phyloP scores from a whole-genome alignment of 1,284 basidiomycete genomes.

The Ceratobasidium sp. region DNA sequence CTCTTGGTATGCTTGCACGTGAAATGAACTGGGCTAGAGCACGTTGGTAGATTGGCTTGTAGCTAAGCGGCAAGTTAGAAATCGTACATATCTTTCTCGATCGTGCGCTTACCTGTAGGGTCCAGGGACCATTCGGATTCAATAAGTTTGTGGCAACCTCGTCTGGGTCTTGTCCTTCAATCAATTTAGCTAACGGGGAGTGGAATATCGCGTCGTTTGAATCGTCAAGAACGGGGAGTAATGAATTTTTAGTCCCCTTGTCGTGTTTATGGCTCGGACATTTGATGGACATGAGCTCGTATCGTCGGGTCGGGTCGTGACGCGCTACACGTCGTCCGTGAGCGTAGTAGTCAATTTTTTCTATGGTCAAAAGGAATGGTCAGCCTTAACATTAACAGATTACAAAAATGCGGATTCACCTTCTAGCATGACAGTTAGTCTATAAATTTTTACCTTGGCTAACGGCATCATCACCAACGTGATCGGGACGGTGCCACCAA shows the following conservation, averaged over 20 bases:
- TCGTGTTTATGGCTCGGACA: slow-evolving; percentile 55
- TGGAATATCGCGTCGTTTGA: slow-evolving; percentile 49
- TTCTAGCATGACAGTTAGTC: slow-evolving; percentile 81
- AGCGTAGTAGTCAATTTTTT: slow-evolving; percentile 81
- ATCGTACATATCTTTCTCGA: neutral
- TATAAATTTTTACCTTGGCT: slow-evolving; percentile 82
- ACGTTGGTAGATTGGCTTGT: slow-evolving; percentile 51
- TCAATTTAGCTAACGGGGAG: slow-evolving; percentile 54
- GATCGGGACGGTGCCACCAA: slow-evolving; percentile 84
- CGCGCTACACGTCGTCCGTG: slow-evolving; percentile 74
- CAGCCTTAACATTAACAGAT: neutral
- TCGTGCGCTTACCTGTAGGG: slow-evolving; percentile 50
- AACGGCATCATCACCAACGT: slow-evolving; percentile 85
- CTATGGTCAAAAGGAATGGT: slow-evolving; percentile 57
- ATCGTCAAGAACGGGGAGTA: slow-evolving; percentile 60
- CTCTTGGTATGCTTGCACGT: slow-evolving; percentile 84
- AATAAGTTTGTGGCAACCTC: slow-evolving; percentile 53
- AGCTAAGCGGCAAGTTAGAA: slow-evolving; percentile 41
- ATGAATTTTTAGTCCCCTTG: slow-evolving; percentile 54
- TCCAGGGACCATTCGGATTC: slow-evolving; percentile 61
- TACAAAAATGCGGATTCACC: slow-evolving; percentile 56
- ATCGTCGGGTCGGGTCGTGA: slow-evolving; percentile 72
- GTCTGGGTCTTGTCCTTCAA: slow-evolving; percentile 47
- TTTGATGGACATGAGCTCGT: slow-evolving; percentile 73
- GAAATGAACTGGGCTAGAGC: slow-evolving; percentile 65